A percentile compares a stretch with the other conserved stretches of the same genome.
phyloP scores from a whole-genome alignment of 768 basidiomycete genomes.

The Boletus rubropictus region DNA sequence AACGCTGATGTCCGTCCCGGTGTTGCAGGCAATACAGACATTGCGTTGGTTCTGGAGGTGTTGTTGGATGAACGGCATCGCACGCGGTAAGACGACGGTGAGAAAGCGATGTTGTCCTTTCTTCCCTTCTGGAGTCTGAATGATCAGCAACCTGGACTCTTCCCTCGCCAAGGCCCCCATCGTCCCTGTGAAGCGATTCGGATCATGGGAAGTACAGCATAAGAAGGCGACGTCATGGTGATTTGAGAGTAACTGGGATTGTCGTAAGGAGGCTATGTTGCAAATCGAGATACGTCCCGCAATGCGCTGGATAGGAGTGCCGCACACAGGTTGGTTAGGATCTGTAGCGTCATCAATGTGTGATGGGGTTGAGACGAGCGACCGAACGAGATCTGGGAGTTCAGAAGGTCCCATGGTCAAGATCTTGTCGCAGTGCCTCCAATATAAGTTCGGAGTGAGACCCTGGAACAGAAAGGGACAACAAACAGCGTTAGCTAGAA shows the following conservation, averaged over 20 bases:
- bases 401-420: slow-evolving; percentile 43
- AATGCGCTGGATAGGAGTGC: slow-evolving; percentile 24
- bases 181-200: not conserved
- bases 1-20: slow-evolving; percentile 57
- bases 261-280: slow-evolving; percentile 26
- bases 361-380: slow-evolving; percentile 8
- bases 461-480: slow-evolving; percentile 41
- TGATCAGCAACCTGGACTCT: slow-evolving; percentile 8
- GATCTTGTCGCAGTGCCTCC: slow-evolving; percentile 49
- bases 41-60: slow-evolving; percentile 33
- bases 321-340: not conserved
- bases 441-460: slow-evolving; percentile 68
- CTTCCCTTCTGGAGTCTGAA: slow-evolving; percentile 41
- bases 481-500: not conserved
- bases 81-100: slow-evolving; percentile 41
- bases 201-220: slow-evolving; percentile 9
- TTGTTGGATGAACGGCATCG: slow-evolving; percentile 41
- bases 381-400: slow-evolving; percentile 36
- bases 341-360: not conserved
- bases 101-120: slow-evolving; percentile 49
- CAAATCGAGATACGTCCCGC: slow-evolving; percentile 40
- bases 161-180: not conserved
- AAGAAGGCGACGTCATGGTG: slow-evolving; percentile 13
- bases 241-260: not conserved
- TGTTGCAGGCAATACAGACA: slow-evolving; percentile 49